Percentiles rank a stretch among this genome's conserved stretches.
Conservation (phyloP, 257 asterid genomes). For the Cynanchum wilfordii region DNA sequence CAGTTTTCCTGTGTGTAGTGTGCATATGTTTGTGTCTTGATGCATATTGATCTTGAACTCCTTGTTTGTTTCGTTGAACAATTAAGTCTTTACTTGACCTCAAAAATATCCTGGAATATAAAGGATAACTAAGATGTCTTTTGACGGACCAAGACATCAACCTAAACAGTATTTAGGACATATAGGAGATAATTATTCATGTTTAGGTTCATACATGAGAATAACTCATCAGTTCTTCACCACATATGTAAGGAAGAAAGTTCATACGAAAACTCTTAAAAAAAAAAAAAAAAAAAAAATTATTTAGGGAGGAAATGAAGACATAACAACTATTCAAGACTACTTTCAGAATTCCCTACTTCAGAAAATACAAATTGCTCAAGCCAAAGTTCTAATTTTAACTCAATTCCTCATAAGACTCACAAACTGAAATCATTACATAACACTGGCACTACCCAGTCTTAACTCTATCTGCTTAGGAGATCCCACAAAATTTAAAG, state of each 20-base stretch:
- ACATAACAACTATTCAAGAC: neutral
- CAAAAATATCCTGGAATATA: too few relatives aligned
- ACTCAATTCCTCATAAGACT: neutral
- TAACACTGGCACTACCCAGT: neutral
- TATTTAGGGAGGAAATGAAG: slow-evolving; percentile 3
- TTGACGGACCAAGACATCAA: neutral
- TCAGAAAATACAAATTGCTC: neutral
- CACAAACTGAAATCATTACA: neutral
- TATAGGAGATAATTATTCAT: neutral
- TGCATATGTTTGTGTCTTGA: neutral
- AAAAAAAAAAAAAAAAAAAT: too few relatives aligned
- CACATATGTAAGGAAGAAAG: neutral
- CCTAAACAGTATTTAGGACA: neutral
- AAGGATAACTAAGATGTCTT: neutral
- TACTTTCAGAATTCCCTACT: neutral
- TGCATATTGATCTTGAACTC: neutral
- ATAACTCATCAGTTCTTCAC: neutral
- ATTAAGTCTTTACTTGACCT: neutral
- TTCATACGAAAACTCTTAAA: neutral
- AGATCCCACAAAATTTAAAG: slow-evolving; percentile 8
- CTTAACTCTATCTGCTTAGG: neutral
- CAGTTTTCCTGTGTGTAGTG: neutral
- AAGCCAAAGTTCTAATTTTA: neutral
- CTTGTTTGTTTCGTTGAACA: neutral
- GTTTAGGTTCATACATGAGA: neutral